Evolutionary conservation across 257 asterid species (phyloP), one percentile per base, ranked within the genome.

Genomic region (Eustoma russellianum): DNA sequence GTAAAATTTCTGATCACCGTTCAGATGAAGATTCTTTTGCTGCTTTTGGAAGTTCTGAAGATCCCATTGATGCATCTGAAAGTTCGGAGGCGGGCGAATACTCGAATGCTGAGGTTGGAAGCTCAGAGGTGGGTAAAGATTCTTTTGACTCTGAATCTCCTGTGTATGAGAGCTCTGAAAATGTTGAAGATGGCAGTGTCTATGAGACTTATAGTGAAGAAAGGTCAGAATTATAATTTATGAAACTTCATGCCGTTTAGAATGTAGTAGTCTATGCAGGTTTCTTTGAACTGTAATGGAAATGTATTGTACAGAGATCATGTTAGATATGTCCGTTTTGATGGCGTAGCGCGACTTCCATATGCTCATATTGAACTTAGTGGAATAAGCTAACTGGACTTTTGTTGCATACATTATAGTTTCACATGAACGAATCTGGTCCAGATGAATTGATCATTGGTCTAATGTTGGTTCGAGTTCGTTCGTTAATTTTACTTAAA

Each of bases 191-290:
- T 51, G 28, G 77, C 34, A 71, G 30, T 68, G 60, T 41, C 56
- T 60, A 78, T 14, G 86, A 70, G 53, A 51, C 74, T 55, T 66
- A 83, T 30, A 65, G 50, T 48, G 66, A 68, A 53, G 81, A 70
- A 67, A 74, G 66, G 65, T 53, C 68, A n/a, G 74, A 64, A 53
- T 65, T 85, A 33, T 88, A 73, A 69, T 66, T 55, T 57, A 66
- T 76, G 80, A 57, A 58, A 49, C 19, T 17, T 54, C 34, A 60
- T 34, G 50, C 13, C 33, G 35, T 53, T 43, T 43, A 46, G 14
- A 48, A 35, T 34, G n/a, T 7, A 48, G 10, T 40, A 28, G 15
- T 11, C 55, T 33, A 4, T 24, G 0, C 3, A 24, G 30, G 30
- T 24, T 24, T 24, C 3, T 2, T 24, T 24, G 30, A 24, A 4